Conservation (phyloP, 192 early-diverging fungal species). For the Gigaspora rosea region DNA sequence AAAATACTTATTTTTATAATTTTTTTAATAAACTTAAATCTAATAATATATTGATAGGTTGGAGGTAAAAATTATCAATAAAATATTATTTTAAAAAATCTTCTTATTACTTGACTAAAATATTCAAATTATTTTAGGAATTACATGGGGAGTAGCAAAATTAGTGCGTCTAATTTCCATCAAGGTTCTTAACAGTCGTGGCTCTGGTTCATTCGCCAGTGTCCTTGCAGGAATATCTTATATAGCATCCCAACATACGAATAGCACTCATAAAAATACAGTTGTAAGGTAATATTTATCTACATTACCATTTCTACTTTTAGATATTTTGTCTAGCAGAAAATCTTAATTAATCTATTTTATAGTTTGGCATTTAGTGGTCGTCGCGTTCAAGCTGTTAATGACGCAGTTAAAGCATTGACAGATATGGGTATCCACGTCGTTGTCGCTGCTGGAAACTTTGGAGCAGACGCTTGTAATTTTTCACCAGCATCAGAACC, state of each 20-base stretch:
- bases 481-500: constrained; percentile 73
- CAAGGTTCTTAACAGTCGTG: constrained; percentile 63
- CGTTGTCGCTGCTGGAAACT: constrained; percentile 87
- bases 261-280: neutral
- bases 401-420: constrained; percentile 46
- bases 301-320: neutral
- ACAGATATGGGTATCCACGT: constrained; percentile 70
- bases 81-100: too few relatives aligned
- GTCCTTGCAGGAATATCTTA: constrained; percentile 54
- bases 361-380: constrained; percentile 93
- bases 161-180: constrained; percentile 61
- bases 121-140: too few relatives aligned
- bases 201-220: constrained; percentile 53
- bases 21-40: too few relatives aligned
- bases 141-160: constrained; percentile 66
- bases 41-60: constrained; percentile 37
- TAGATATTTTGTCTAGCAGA: constrained; percentile 38
- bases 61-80: constrained; percentile 51
- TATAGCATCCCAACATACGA: constrained; percentile 29
- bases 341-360: constrained; percentile 36
- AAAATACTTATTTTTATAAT: neutral
- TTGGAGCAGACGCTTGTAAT: constrained; percentile 75
- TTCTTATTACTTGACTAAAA: too few relatives aligned
- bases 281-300: neutral
- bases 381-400: constrained; percentile 73